Conservation (phyloP, 176 grass and related monocot species). For the Juncus effusus region DNA sequence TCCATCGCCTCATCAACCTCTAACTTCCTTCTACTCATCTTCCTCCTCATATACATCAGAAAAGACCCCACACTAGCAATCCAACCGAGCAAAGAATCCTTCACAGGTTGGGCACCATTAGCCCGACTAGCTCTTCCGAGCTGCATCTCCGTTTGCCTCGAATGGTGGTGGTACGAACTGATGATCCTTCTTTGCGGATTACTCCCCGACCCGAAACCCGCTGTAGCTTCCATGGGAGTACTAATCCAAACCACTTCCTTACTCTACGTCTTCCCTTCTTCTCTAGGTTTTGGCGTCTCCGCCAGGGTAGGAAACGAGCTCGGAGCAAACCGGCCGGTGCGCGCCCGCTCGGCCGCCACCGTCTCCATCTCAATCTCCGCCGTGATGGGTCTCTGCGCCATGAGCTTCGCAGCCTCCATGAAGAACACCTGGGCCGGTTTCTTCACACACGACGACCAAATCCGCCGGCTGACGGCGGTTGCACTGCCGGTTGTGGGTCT, state of each 20-base stretch:
- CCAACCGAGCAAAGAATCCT: conserved; percentile 40
- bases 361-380: conserved; percentile 52
- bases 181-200: conserved; percentile 96
- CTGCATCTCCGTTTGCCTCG: conserved; percentile 88
- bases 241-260: conserved; percentile 97
- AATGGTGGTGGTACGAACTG: conserved; percentile 99
- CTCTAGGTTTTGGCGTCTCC: conserved; percentile 70
- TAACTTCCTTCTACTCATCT: conserved; percentile 59
- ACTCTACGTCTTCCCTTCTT: conserved; percentile 92
- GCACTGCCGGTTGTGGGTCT: conserved; percentile 83
- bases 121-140: conserved; percentile 60
- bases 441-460: conserved; percentile 66
- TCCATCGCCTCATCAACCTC: conserved; percentile 69
- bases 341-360: conserved; percentile 49
- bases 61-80: conserved; percentile 24
- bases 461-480: conserved; percentile 51
- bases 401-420: conserved; percentile 59
- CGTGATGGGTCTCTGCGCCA: conserved; percentile 61
- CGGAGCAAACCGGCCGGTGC: conserved; percentile 61
- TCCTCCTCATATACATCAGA: conserved; percentile 37
- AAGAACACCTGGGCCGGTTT: conserved; percentile 62
- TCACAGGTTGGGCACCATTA: conserved; percentile 60
- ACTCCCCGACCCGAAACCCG: conserved; percentile 64
- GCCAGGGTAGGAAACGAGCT: conserved; percentile 92
- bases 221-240: conserved; percentile 96